Evolutionary conservation across 169 alveolate species (phyloP).

Genomic region (Eimeria maxima): DNA sequence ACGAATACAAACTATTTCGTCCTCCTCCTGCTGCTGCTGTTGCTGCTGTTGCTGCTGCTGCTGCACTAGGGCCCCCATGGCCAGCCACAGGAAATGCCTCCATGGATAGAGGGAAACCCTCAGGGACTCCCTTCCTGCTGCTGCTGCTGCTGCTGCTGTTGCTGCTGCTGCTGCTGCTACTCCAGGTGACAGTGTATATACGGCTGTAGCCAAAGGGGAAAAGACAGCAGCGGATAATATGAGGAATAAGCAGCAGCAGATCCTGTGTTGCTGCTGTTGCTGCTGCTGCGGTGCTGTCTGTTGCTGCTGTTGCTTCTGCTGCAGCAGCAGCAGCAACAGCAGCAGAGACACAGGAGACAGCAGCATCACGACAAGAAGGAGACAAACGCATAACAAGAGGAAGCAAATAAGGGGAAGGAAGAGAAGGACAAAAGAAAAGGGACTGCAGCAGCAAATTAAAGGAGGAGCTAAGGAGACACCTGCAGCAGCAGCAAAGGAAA

Average conservation of each 20-base stretch:
- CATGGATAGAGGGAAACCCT: background rate
- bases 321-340: slow-evolving; percentile 24
- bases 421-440: background rate
- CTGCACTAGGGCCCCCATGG: background rate
- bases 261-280: background rate
- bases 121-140: background rate
- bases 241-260: slow-evolving; percentile 35
- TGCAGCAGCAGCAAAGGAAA: background rate
- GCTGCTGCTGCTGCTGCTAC: no score
- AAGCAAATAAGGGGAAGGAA: background rate
- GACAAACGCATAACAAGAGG: background rate
- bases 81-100: background rate
- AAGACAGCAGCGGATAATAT: no score
- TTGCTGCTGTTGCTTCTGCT: background rate
- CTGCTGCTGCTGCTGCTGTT: slow-evolving; percentile 39
- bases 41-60: slow-evolving; percentile 29
- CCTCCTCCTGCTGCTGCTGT: background rate
- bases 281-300: background rate
- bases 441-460: background rate
- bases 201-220: slow-evolving; percentile 47
- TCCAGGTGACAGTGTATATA: background rate
- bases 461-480: background rate
- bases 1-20: background rate
- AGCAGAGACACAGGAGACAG: slow-evolving; percentile 40
- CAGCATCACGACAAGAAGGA: slow-evolving; percentile 5